phyloP scores from a whole-genome alignment of 305 asterid species.

The Fraxinus albicans region DNA sequence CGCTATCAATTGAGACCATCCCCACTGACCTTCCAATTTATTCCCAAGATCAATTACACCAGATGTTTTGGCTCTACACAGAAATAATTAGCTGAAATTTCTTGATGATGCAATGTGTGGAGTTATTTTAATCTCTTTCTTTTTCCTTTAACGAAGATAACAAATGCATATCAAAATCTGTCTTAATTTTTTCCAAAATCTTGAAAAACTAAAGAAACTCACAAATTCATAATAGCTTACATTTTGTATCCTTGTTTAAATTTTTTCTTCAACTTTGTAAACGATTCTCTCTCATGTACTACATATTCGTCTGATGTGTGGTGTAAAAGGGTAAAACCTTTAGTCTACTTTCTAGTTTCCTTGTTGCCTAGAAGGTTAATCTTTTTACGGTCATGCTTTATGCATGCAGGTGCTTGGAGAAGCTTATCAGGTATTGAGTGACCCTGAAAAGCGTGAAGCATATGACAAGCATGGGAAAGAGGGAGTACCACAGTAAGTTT shows the following conservation, averaged over 20 bases:
- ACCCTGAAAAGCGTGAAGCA: conserved; percentile 64
- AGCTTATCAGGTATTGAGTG: conserved; percentile 86
- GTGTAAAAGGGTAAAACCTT: background rate
- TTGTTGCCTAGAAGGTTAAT: background rate
- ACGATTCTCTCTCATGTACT: background rate
- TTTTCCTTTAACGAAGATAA: background rate
- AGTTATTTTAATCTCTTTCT: background rate
- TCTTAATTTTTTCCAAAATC: background rate
- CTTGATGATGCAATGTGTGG: background rate
- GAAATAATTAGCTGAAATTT: background rate
- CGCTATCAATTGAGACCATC: background rate
- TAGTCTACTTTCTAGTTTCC: background rate
- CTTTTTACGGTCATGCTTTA: background rate
- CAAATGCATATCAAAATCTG: background rate
- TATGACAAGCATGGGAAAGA: conserved; percentile 68
- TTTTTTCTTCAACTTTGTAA: background rate
- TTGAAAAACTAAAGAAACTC: background rate
- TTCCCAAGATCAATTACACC: background rate
- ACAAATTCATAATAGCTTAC: background rate
- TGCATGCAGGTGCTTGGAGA: conserved; percentile 67
- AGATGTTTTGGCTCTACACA: background rate
- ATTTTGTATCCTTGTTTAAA: background rate
- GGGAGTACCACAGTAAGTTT: conserved; percentile 57
- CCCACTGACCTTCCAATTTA: background rate
- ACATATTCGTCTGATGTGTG: background rate